A percentile compares a stretch with the other conserved stretches of the same genome.
Evolutionary conservation across 169 alveolate genomes (phyloP).

Genomic region (Plasmodium cynomolgi): DNA sequence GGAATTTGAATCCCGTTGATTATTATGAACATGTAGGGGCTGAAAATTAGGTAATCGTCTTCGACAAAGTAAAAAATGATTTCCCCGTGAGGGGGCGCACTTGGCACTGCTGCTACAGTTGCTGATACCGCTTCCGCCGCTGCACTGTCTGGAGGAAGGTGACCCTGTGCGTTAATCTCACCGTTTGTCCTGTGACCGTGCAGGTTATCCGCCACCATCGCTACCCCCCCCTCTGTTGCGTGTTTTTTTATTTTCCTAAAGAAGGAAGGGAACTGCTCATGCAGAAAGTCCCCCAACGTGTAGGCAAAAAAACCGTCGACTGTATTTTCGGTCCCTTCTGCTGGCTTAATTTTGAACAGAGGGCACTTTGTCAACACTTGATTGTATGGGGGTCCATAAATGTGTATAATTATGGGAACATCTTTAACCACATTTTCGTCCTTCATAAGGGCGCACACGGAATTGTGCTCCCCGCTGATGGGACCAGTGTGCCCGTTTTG

Average conservation of each 20-base stretch:
- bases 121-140: neutral
- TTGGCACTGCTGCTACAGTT: neutral
- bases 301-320: neutral
- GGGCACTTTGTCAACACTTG: slow-evolving; percentile 55
- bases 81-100: neutral
- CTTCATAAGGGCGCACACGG: slow-evolving; percentile 10
- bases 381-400: slow-evolving; percentile 74
- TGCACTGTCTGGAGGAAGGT: neutral
- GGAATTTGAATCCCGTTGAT: slow-evolving; percentile 74
- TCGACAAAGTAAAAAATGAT: slow-evolving; percentile 53
- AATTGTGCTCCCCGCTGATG: neutral
- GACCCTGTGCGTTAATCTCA: neutral
- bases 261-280: slow-evolving; percentile 34
- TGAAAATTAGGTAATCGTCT: slow-evolving; percentile 59
- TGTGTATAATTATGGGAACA: slow-evolving; percentile 68
- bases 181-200: neutral
- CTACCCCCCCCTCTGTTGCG: neutral
- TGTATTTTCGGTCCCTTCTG: neutral
- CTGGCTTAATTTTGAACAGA: neutral
- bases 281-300: slow-evolving; percentile 64
- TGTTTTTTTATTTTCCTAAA: slow-evolving; percentile 31
- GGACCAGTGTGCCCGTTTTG: neutral
- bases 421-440: slow-evolving; percentile 30
- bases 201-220: neutral
- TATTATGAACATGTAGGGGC: slow-evolving; percentile 58